Conservation (phyloP, 495 filamentous ascomycete species). For the Xylaria telfairii region DNA sequence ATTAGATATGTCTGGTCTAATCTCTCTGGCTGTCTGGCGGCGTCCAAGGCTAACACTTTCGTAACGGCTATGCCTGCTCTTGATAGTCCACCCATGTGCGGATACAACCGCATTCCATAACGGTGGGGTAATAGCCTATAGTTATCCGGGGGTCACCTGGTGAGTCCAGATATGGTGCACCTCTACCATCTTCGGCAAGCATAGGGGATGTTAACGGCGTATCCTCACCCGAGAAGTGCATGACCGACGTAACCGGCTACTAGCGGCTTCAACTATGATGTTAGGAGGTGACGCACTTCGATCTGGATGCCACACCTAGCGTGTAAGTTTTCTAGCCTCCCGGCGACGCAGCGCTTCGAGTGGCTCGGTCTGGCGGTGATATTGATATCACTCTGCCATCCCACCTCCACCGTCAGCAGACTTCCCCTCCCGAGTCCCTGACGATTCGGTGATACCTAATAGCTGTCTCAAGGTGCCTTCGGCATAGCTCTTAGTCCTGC, state of each 20-base stretch:
- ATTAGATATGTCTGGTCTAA: not conserved
- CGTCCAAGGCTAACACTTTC: not conserved
- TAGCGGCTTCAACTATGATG: not conserved
- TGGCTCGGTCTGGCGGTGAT: not conserved
- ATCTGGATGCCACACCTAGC: not conserved
- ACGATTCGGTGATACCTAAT: not conserved
- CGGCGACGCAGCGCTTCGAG: not conserved
- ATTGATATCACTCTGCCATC: not conserved
- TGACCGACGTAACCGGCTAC: not conserved
- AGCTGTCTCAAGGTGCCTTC: slow-evolving; percentile 23
- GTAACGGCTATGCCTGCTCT: not conserved
- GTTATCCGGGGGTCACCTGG: not conserved
- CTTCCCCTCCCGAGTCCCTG: slow-evolving; percentile 4
- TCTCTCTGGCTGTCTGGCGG: not conserved
- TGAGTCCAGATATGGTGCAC: not conserved
- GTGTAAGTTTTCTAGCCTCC: not conserved
- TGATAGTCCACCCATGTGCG: not conserved
- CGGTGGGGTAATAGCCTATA: not conserved
- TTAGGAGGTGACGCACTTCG: not conserved
- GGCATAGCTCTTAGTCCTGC: slow-evolving; percentile 23
- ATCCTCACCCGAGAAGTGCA: not conserved
- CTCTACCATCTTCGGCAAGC: not conserved
- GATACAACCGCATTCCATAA: not conserved
- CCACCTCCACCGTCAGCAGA: not conserved
- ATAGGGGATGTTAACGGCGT: not conserved